phyloP scores from a whole-genome alignment of 257 asterid species.

The Solanum verrucosum region DNA sequence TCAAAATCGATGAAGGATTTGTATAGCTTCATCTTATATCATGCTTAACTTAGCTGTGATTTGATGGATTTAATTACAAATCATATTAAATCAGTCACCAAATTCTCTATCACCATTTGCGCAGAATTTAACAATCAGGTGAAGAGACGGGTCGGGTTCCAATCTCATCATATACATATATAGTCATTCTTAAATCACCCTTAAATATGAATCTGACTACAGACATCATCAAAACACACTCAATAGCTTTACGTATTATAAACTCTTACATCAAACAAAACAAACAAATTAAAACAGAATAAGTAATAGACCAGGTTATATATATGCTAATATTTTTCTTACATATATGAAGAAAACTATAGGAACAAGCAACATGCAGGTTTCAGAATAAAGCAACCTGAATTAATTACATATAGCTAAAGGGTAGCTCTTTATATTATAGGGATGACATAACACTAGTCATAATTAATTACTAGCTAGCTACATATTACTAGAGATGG shows the following conservation, averaged over 20 bases:
- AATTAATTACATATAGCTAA: background rate
- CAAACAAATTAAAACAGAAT: background rate
- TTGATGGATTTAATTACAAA: background rate
- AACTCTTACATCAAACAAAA: background rate
- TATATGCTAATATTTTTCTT: too few relatives aligned
- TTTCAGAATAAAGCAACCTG: background rate
- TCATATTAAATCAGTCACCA: background rate
- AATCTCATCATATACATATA: background rate
- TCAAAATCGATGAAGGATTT: background rate
- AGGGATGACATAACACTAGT: background rate
- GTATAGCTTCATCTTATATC: background rate
- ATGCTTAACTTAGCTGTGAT: background rate
- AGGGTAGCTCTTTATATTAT: background rate
- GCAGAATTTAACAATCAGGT: background rate
- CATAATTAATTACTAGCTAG: too few relatives aligned
- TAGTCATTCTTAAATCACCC: background rate
- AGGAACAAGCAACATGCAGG: background rate
- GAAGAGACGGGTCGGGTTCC: background rate
- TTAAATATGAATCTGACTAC: background rate
- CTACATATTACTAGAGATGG: slow-evolving; percentile 1
- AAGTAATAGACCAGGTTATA: background rate
- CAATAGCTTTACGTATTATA: background rate
- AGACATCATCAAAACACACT: background rate
- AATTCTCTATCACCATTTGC: background rate
- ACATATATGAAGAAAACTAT: background rate